A percentile compares a stretch with the other conserved stretches of the same genome.
These are phyloP conservation scores for Pseudozyma hubeiensis DNA, from an alignment of 1,284 basidiomycete genomes.

Conservation along the genomic window DNA sequence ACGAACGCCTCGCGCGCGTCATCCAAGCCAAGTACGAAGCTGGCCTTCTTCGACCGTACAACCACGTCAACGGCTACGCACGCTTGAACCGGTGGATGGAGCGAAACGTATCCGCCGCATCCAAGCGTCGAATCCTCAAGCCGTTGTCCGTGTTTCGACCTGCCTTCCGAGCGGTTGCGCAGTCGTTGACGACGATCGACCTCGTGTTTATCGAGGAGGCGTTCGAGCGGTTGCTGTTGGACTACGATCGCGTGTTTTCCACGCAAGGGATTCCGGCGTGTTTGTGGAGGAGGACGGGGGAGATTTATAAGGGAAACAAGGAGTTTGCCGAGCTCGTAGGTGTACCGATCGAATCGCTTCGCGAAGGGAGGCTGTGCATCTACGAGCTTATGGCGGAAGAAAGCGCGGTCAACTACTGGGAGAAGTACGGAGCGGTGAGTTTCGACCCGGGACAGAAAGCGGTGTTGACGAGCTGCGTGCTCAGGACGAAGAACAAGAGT, in stretches of 20 bases:
- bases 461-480: slow-evolving; percentile 90
- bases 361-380: slow-evolving; percentile 91
- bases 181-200: slow-evolving; percentile 90
- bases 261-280: slow-evolving; percentile 88
- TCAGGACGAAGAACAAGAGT: slow-evolving; percentile 69
- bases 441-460: slow-evolving; percentile 86
- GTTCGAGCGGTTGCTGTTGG: slow-evolving; percentile 91
- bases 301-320: slow-evolving; percentile 97
- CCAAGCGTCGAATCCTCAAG: slow-evolving; percentile 87
- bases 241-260: slow-evolving; percentile 91
- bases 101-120: slow-evolving; percentile 74
- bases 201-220: slow-evolving; percentile 88
- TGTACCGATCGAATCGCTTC: slow-evolving; percentile 81
- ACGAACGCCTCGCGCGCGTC: slow-evolving; percentile 88
- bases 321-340: slow-evolving; percentile 91
- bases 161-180: slow-evolving; percentile 76
- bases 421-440: slow-evolving; percentile 72
- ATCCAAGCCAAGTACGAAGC: slow-evolving; percentile 98
- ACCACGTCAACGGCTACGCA: slow-evolving; percentile 77
- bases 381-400: slow-evolving; percentile 84
- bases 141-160: slow-evolving; percentile 90
- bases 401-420: slow-evolving; percentile 96
- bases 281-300: slow-evolving; percentile 94
- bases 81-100: slow-evolving; percentile 82
- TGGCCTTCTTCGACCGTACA: slow-evolving; percentile 91